Conservation (phyloP, 2,329 filamentous ascomycete genomes). For the Talaromyces sp. region DNA sequence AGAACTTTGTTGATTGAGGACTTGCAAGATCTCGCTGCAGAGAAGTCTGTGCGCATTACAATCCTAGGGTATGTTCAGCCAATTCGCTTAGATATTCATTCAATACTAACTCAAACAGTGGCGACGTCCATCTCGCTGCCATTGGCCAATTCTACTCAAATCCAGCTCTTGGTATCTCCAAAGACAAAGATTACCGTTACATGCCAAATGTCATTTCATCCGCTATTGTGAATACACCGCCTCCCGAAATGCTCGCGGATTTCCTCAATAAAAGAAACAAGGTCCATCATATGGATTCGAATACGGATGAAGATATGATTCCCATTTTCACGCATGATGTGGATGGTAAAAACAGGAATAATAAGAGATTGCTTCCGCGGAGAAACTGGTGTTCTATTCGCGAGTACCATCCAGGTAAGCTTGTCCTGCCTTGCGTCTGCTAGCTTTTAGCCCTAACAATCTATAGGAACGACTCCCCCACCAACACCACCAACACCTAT, state of each 20-base stretch:
- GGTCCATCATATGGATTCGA: constrained; percentile 58
- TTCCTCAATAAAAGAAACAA: constrained; percentile 91
- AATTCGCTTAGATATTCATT: too few species aligned
- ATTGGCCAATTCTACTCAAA: constrained; percentile 95
- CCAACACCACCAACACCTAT: constrained; percentile 57
- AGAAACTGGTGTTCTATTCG: constrained; percentile 95
- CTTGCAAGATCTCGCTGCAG: constrained; percentile 85
- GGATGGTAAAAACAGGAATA: constrained; percentile 84
- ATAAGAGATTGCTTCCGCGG: constrained; percentile 81
- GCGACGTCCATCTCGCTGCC: constrained; percentile 89
- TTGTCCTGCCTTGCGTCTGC: too few species aligned
- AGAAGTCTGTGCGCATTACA: constrained; percentile 87
- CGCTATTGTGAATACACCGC: constrained; percentile 88
- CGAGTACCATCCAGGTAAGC: constrained; percentile 69
- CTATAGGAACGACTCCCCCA: constrained; percentile 68
- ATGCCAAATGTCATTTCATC: constrained; percentile 96
- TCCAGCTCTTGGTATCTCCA: constrained; percentile 73
- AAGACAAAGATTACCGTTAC: constrained; percentile 90
- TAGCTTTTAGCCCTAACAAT: constrained; percentile 31
- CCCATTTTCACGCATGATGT: constrained; percentile 87
- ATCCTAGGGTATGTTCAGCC: constrained; percentile 63
- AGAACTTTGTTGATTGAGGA: constrained; percentile 83
- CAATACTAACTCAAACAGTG: constrained; percentile 49
- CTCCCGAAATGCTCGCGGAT: constrained; percentile 82
- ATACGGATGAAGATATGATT: constrained; percentile 95